Percentiles rank a stretch among this genome's conserved stretches.
Conservation (phyloP, 371 early-diverging fungal genomes). For the Agmasoma carcini region DNA sequence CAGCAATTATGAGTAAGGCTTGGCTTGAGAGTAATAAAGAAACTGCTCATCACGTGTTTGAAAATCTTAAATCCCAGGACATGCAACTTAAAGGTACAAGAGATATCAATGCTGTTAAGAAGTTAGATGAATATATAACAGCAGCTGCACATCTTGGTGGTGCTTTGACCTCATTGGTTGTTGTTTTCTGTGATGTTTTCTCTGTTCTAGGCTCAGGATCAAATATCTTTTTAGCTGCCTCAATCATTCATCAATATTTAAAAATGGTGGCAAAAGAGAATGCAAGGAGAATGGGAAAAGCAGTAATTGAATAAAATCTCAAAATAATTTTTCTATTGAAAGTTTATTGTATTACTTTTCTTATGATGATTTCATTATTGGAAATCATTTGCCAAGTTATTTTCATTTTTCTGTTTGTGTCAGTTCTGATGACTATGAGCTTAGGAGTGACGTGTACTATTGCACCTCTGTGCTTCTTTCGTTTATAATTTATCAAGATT, state of each 20-base stretch:
- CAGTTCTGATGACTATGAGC: too few species aligned
- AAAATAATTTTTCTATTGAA: background rate
- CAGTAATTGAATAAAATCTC: conserved; percentile 39
- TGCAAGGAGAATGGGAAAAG: conserved; percentile 34
- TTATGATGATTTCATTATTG: too few species aligned
- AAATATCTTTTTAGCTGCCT: conserved; percentile 91
- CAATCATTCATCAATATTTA: conserved; percentile 80
- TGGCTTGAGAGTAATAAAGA: conserved; percentile 96
- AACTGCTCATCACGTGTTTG: conserved; percentile 85
- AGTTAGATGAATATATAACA: conserved; percentile 90
- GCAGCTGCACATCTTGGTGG: conserved; percentile 81
- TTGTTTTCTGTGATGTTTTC: conserved; percentile 74
- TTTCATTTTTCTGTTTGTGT: too few species aligned
- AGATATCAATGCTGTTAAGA: conserved; percentile 82
- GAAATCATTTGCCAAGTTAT: too few species aligned
- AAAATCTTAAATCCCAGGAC: conserved; percentile 84
- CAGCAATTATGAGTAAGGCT: conserved; percentile 82
- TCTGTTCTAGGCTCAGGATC: conserved; percentile 86
- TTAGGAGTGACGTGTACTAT: too few species aligned
- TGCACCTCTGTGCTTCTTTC: too few species aligned
- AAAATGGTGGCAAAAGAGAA: conserved; percentile 53
- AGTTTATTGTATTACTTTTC: too few species aligned
- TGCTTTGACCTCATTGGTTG: conserved; percentile 75
- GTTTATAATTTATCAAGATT: too few species aligned
- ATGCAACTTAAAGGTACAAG: conserved; percentile 80